Evolutionary conservation across 306 rosid genomes (phyloP), one percentile per base, ranked within the genome.

Genomic region (Cicer judaicum): DNA sequence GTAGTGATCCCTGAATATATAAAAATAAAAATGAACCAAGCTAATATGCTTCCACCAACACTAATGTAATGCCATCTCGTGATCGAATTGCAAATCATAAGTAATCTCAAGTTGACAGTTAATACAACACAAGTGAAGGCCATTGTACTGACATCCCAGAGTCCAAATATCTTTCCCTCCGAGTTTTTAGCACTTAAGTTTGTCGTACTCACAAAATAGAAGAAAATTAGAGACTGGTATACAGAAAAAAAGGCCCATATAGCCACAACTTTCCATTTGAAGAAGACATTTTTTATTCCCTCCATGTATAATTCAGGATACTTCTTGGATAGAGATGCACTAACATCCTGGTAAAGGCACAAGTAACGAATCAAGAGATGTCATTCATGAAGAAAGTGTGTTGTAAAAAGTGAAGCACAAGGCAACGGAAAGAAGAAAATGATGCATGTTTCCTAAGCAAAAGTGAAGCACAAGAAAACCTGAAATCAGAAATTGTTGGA

Each of bases 61-160:
- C 93, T 89, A 62, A 91, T 87, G 48, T 83, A 88, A 84, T 94
- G 97, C 97, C 97, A 91, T 78, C 88, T 87, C 34, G 98, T 90
- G 84, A 91, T 89, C 2, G 95, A 91, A 84, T 94, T 94, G 64
- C 98, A 90, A 46, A 83, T 84, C 95, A 91, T 15, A 80, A 94
- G 88, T 59, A 94, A 89, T 72, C 98, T 92, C 80, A 90, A 82
- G 85, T 85, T 94, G 84, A 92, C 96, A 1, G 99, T 94, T 76
- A 94, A 70, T 49, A 94, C 93, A 60, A 92, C 89, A 85, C 99
- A 88, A 5, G 99, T 88, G 86, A 87, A 94, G 73, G 96, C 88
- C 97, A 94, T 85, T 73, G 99, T 94, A 86, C 99, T 86, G 80
- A 92, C 90, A 86, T 94, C 99, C 96, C 94, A 90, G 64, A 90